These are phyloP conservation scores for Raffaelea arxii DNA, from an alignment of 2,329 filamentous ascomycete genomes.

Conservation along the genomic window DNA sequence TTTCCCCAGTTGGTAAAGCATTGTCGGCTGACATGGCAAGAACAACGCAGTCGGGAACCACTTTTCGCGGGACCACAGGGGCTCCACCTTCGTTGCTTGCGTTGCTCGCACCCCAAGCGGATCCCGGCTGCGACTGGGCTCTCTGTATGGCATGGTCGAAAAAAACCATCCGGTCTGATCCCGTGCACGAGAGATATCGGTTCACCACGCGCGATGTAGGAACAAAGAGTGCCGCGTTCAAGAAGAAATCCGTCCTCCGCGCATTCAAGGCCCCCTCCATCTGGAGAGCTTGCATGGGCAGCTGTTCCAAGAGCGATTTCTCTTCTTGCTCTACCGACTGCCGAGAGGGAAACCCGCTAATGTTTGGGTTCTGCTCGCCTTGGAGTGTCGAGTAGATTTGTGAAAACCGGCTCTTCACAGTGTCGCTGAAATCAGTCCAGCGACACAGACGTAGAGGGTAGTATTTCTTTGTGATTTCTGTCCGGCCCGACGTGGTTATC, in stretches of 20 bases:
- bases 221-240: background rate
- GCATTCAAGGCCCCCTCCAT: background rate
- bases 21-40: background rate
- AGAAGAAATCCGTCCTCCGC: background rate
- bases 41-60: background rate
- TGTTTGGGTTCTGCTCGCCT: background rate
- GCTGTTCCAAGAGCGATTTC: background rate
- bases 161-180: background rate
- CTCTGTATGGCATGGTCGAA: background rate
- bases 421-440: conserved; percentile 35
- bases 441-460: conserved; percentile 13
- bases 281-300: background rate
- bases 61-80: background rate
- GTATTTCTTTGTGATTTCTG: background rate
- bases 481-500: conserved; percentile 2
- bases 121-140: background rate
- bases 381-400: background rate
- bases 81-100: background rate
- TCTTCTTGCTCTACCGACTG: background rate
- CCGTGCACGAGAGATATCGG: background rate
- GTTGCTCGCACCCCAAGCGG: no score
- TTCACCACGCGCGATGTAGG: background rate
- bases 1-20: background rate
- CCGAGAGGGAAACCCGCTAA: background rate
- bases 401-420: conserved; percentile 24